Percentiles rank a stretch among this genome's conserved stretches.
phyloP scores from a whole-genome alignment of 352 stramenopile genomes.

The Aphanomyces astaci region DNA sequence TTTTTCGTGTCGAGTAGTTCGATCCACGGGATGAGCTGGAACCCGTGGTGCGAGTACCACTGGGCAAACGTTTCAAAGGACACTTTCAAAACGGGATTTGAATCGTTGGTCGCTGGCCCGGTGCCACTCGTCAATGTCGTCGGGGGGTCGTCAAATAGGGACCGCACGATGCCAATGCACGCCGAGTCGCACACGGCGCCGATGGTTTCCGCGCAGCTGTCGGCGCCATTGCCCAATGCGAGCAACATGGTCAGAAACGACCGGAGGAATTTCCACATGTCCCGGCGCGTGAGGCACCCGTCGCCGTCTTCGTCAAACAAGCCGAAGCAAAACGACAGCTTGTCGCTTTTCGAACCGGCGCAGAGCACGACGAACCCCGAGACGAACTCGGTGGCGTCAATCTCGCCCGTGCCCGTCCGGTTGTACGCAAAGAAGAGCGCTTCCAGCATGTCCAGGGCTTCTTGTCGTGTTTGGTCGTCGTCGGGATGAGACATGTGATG shows the following conservation, averaged over 20 bases:
- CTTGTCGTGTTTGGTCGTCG: not conserved
- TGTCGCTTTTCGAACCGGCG: conserved; percentile 92
- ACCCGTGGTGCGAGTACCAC: conserved; percentile 79
- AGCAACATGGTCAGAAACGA: conserved; percentile 94
- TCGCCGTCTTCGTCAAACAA: conserved; percentile 89
- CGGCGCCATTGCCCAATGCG: conserved; percentile 85
- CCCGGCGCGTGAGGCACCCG: conserved; percentile 80
- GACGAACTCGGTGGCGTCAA: conserved; percentile 87
- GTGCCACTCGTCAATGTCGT: conserved; percentile 24
- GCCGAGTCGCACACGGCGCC: conserved; percentile 71
- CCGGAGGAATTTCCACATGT: conserved; percentile 89
- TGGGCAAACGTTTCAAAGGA: conserved; percentile 78
- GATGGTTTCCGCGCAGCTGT: conserved; percentile 73
- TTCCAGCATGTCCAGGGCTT: conserved; percentile 30
- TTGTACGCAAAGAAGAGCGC: conserved; percentile 85
- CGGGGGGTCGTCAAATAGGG: conserved; percentile 69
- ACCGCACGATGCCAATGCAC: conserved; percentile 72
- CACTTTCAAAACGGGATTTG: conserved; percentile 36
- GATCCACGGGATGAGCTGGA: conserved; percentile 80
- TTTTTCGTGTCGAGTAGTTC: conserved; percentile 79
- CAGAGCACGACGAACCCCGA: conserved; percentile 91
- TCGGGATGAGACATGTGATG: not conserved
- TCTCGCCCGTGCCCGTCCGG: conserved; percentile 69
- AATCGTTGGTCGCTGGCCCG: not conserved
- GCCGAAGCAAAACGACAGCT: conserved; percentile 85